Conservation (phyloP, 2,329 filamentous ascomycete species). For the Calonectria ilicicola region DNA sequence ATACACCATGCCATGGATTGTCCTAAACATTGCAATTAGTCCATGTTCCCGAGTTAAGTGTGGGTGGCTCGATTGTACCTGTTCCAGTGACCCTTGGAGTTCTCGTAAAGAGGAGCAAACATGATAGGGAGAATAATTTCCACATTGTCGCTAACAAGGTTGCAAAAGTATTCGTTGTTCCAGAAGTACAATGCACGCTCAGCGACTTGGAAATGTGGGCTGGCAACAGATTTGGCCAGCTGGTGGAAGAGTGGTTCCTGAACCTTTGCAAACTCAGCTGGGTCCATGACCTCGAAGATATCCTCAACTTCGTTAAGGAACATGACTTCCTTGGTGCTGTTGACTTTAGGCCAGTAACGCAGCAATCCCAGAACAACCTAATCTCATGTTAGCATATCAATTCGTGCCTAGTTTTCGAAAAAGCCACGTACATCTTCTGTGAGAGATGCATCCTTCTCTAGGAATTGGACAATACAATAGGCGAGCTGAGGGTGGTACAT, state of each 20-base stretch:
- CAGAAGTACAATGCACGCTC: constrained; percentile 98
- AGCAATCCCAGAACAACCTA: constrained; percentile 95
- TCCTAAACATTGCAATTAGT: constrained; percentile 66
- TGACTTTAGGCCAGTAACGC: constrained; percentile 98
- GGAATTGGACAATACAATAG: constrained; percentile 98
- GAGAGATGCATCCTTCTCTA: constrained; percentile 96
- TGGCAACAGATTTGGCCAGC: constrained; percentile 96
- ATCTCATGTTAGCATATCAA: constrained; percentile 22
- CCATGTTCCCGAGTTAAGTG: not conserved
- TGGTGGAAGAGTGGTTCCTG: constrained; percentile 98
- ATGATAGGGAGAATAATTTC: constrained; percentile 99
- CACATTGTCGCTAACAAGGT: constrained; percentile 98
- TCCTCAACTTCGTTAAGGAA: constrained; percentile 99
- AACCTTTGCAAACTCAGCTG: constrained; percentile 97
- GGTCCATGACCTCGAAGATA: constrained; percentile 99
- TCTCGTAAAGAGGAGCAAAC: constrained; percentile 98
- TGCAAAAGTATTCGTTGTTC: constrained; percentile 99
- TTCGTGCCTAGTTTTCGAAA: not conserved
- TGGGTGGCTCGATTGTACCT: constrained; percentile 67
- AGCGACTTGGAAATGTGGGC: constrained; percentile 98
- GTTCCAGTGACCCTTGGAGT: constrained; percentile 99
- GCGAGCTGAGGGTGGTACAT: constrained; percentile 99
- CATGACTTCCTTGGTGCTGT: constrained; percentile 99
- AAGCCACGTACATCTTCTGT: constrained; percentile 84
- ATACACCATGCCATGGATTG: constrained; percentile 99